phyloP scores from a whole-genome alignment of 2,329 filamentous ascomycete genomes.

The Diaporthe citrichinensis region DNA sequence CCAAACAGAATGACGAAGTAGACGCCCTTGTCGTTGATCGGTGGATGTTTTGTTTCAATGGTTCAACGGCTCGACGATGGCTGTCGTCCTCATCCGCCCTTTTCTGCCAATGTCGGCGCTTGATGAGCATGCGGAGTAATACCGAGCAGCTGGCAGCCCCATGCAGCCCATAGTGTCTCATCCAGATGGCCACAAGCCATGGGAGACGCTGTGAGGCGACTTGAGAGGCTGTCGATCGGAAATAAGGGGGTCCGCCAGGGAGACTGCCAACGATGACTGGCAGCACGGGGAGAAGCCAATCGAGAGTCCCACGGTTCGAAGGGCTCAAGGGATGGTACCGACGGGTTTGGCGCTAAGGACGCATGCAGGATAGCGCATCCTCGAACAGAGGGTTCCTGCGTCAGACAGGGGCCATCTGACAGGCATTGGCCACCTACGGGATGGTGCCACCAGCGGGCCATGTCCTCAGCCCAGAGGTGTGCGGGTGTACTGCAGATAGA shows the following conservation, averaged over 20 bases:
- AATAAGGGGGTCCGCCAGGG: slow-evolving; percentile 1
- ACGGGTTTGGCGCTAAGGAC: slow-evolving; percentile 40
- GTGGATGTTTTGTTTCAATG: slow-evolving; percentile 33
- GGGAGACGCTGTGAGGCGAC: slow-evolving; percentile 9
- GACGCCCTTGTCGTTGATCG: slow-evolving; percentile 34
- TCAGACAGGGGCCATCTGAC: slow-evolving; percentile 26
- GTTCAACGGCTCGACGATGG: slow-evolving; percentile 7
- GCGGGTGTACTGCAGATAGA: slow-evolving; percentile 16
- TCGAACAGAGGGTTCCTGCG: slow-evolving; percentile 40
- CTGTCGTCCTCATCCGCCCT: background rate
- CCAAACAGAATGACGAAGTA: slow-evolving; percentile 29
- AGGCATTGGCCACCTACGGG: slow-evolving; percentile 17
- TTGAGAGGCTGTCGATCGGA: slow-evolving; percentile 26
- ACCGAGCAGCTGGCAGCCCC: slow-evolving; percentile 28
- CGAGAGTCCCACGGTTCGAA: background rate
- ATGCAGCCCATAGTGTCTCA: slow-evolving; percentile 10
- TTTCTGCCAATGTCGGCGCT: slow-evolving; percentile 10
- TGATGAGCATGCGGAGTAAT: slow-evolving; percentile 11
- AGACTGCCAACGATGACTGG: background rate
- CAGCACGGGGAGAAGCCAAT: slow-evolving; percentile 31
- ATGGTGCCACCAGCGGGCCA: slow-evolving; percentile 28
- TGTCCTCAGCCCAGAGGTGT: slow-evolving; percentile 12
- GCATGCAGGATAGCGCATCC: slow-evolving; percentile 38
- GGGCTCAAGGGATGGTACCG: slow-evolving; percentile 8
- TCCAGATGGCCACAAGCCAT: slow-evolving; percentile 10